Conservation (phyloP, 352 stramenopile genomes). For the Phytopythium mirpurense region DNA sequence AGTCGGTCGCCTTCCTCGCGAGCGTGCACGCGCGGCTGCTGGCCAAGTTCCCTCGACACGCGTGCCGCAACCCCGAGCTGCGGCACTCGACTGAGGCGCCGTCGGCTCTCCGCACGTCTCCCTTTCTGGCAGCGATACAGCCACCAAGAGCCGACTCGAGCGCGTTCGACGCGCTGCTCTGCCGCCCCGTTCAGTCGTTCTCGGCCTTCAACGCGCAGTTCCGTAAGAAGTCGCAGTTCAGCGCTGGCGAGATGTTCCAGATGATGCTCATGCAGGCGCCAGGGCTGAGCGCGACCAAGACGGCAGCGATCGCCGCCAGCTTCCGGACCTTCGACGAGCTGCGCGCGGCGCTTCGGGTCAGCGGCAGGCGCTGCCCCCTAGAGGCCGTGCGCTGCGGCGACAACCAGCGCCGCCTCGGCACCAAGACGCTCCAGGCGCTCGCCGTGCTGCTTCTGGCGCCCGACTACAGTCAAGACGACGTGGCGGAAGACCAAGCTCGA, state of each 20-base stretch:
- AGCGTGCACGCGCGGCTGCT: conserved; percentile 62
- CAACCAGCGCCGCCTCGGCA: conserved; percentile 36
- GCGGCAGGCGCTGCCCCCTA: conserved; percentile 26
- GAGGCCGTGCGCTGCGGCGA: conserved; percentile 47
- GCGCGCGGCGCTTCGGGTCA: conserved; percentile 24
- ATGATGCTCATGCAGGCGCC: conserved; percentile 82
- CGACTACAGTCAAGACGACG: conserved; percentile 24
- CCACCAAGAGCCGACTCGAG: not conserved
- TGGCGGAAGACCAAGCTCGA: not conserved
- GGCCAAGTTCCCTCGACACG: conserved; percentile 34
- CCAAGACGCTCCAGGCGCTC: conserved; percentile 27
- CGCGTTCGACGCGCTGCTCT: conserved; percentile 34
- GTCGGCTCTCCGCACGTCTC: conserved; percentile 2
- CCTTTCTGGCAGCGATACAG: conserved; percentile 11
- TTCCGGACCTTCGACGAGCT: conserved; percentile 56
- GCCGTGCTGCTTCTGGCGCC: conserved; percentile 25
- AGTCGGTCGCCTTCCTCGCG: conserved; percentile 69
- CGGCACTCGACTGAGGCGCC: not conserved
- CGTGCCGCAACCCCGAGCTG: conserved; percentile 31
- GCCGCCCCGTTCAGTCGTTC: conserved; percentile 39
- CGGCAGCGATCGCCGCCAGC: conserved; percentile 28
- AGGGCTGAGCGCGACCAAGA: conserved; percentile 51
- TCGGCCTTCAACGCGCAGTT: conserved; percentile 67
- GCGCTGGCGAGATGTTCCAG: conserved; percentile 67
- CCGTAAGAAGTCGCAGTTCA: conserved; percentile 72